Percentiles rank a stretch among this genome's conserved stretches.
Conservation (phyloP, 75 land plant species). For the Azolla pinnata region DNA sequence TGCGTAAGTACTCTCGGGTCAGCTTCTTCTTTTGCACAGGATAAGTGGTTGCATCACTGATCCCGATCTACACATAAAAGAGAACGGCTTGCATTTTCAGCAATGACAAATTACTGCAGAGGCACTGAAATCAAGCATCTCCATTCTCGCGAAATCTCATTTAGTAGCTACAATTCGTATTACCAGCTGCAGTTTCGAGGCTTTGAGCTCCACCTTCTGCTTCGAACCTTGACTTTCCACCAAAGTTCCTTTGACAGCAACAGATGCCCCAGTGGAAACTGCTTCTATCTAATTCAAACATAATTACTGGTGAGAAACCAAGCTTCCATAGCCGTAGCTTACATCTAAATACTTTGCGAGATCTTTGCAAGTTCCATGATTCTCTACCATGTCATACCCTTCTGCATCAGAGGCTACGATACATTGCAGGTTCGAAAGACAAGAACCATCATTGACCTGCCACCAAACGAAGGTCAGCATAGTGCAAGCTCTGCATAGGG, state of each 20-base stretch:
- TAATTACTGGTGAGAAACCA: neutral
- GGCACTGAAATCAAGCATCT: too few species aligned
- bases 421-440: constrained; percentile 89
- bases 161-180: too few species aligned
- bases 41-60: constrained; percentile 66
- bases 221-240: constrained; percentile 82
- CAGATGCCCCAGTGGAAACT: constrained; percentile 75
- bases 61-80: constrained; percentile 66
- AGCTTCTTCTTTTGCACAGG: constrained; percentile 93
- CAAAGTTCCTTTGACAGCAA: constrained; percentile 56
- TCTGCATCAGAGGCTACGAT: constrained; percentile 59
- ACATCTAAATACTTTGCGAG: too few species aligned
- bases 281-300: constrained; percentile 62
- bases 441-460: constrained; percentile 96
- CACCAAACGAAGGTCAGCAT: too few species aligned
- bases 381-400: constrained; percentile 76
- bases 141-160: too few species aligned
- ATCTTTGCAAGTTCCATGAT: neutral
- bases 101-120: too few species aligned
- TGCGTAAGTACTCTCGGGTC: constrained; percentile 74
- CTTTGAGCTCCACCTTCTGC: constrained; percentile 87
- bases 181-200: constrained; percentile 57
- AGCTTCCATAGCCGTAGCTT: neutral
- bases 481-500: neutral
- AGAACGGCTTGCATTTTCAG: too few species aligned